Base-by-base conservation (phyloP, 805 yeast species). In the Candida orba region DNA sequence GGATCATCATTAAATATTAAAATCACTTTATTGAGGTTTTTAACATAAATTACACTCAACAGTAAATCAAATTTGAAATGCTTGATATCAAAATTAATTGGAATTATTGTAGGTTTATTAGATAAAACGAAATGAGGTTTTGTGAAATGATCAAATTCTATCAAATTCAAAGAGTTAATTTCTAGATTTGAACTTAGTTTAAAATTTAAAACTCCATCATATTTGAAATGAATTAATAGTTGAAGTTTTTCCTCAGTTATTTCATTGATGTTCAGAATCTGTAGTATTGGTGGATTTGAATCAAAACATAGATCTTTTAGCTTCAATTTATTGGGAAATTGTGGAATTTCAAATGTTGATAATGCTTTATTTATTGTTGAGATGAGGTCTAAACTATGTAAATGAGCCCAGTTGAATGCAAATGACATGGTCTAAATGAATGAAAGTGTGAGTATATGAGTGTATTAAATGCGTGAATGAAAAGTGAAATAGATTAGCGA, bases 1-100 rank as follows among this genome's bases (percentile, higher is more conserved):
- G 60, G 59, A 7, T 54, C 59, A 15, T 54, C 55, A 34, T 51
- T 52, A 37, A 58, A 58, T 14, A 58, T 57, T 20, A 57, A 46
- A 3, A 55, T 53, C 34, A 58, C 35, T 14, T 46, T 49, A 9
- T 46, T 45, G 8, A 49, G 46, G 10, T 45, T 45, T 37, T 52
- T 52, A 39, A 44, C 37, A 39, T 40, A 52, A 1, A 58, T 60
- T 6, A 55, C 51, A 0, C 57, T 55, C 36, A 58, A 29, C 0
- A 49, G n/a, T 2, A 54, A 47, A 20, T 55, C 56, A 5, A 58
- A 39, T 25, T 49, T 42, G 18, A 57, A 37, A 12, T 52, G 35
- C 2, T 36, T 42, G 9, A 58, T 39, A 2, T 45, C 37, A 33
- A 58, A 52, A 36, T 56, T 58, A 20, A 58, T 59, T 5, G 62